Percentiles rank a stretch among this genome's conserved stretches.
Conservation (phyloP, 352 stramenopile genomes). For the Phytophthora syringae region DNA sequence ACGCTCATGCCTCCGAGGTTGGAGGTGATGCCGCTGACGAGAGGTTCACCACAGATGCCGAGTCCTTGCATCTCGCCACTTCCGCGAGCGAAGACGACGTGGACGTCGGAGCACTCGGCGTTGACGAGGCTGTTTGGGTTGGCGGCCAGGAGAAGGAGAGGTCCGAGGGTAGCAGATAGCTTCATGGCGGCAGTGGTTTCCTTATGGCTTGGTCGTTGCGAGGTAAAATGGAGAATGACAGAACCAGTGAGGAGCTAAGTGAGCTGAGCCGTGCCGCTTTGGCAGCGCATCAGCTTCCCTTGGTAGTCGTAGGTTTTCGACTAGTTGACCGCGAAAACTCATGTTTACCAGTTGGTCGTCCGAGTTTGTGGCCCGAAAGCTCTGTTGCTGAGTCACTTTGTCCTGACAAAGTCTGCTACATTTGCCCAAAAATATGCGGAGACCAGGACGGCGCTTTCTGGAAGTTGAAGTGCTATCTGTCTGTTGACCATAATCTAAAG, state of each 20-base stretch:
- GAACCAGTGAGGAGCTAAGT: conserved; percentile 1
- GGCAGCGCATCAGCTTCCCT: not conserved
- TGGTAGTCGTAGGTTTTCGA: conserved; percentile 12
- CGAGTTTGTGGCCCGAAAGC: conserved; percentile 11
- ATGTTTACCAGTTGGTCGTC: conserved; percentile 4
- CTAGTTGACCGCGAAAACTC: not conserved
- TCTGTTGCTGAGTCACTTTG: not conserved
- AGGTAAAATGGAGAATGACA: conserved; percentile 19
- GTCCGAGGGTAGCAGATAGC: not conserved
- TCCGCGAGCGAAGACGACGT: not conserved
- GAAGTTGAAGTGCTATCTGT: conserved; percentile 12
- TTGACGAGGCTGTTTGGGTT: not conserved
- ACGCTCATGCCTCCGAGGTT: no score
- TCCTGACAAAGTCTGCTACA: not conserved
- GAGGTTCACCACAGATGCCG: no score
- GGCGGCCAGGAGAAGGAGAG: not conserved
- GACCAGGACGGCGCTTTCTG: conserved; percentile 13
- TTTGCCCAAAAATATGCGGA: conserved; percentile 3
- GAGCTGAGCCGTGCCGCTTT: not conserved
- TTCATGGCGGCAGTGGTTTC: not conserved
- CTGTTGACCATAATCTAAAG: conserved; percentile 1
- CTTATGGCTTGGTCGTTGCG: not conserved
- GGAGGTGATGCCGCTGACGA: no score
- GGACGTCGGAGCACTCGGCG: not conserved
- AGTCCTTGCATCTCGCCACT: no score